Evolutionary conservation across 2,329 filamentous ascomycete genomes (phyloP).

Genomic region (Scedosporium dehoogii): DNA sequence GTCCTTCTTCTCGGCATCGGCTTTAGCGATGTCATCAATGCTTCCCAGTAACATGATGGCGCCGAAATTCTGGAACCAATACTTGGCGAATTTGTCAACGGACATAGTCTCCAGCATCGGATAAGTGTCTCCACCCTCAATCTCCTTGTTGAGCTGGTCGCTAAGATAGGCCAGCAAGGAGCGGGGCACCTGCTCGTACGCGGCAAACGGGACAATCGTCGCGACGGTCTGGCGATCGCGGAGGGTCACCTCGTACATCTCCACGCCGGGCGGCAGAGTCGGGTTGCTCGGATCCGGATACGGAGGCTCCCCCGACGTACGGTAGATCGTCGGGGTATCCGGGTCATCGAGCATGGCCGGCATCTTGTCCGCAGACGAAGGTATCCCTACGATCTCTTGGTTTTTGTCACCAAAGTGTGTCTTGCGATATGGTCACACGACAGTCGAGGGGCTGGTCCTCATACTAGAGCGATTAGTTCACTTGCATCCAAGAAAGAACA

Average conservation of each 20-base stretch:
- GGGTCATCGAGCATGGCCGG: conserved; percentile 74
- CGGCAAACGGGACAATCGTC: conserved; percentile 73
- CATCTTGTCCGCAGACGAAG: conserved; percentile 36
- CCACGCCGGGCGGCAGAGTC: conserved; percentile 57
- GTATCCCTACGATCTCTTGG: neutral
- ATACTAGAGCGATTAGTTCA: neutral
- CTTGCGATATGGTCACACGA: neutral
- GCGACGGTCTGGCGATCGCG: conserved; percentile 76
- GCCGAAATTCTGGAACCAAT: conserved; percentile 88
- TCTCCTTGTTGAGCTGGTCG: conserved; percentile 80
- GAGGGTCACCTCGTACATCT: conserved; percentile 68
- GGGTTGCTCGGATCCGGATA: conserved; percentile 53
- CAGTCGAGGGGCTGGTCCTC: neutral
- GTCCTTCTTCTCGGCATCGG: conserved; percentile 48
- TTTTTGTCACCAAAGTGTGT: neutral
- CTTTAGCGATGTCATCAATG: conserved; percentile 37
- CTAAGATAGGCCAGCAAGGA: conserved; percentile 68
- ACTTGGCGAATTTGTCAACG: conserved; percentile 64
- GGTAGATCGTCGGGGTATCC: conserved; percentile 58
- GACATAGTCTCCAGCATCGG: conserved; percentile 73
- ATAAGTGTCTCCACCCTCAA: conserved; percentile 86
- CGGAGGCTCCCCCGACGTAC: conserved; percentile 55
- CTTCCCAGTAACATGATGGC: conserved; percentile 79
- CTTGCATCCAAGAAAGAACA: conserved; percentile 5
- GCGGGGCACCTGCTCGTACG: conserved; percentile 64